These are phyloP conservation scores for Colletotrichum somersetense DNA, from an alignment of 2,329 filamentous ascomycete genomes.

Conservation along the genomic window DNA sequence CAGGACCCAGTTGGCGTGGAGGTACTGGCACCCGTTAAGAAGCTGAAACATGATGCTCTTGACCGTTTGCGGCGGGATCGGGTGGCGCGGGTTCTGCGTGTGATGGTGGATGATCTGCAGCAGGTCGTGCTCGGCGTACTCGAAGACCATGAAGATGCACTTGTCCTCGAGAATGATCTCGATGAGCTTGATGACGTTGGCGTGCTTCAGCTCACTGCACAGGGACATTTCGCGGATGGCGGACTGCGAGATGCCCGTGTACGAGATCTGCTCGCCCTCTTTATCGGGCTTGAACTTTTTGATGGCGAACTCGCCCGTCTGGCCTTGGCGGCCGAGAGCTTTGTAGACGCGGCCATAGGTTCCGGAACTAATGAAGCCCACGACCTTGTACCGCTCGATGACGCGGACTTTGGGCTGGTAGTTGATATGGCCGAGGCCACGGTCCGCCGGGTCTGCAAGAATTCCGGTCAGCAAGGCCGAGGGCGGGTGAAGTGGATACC, in stretches of 20 bases:
- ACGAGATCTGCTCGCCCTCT: conserved; percentile 93
- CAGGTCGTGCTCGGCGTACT: conserved; percentile 97
- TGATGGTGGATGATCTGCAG: conserved; percentile 99
- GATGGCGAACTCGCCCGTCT: conserved; percentile 91
- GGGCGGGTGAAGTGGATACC: conserved; percentile 40
- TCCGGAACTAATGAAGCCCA: conserved; percentile 97
- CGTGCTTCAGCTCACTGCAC: conserved; percentile 89
- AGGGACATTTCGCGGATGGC: conserved; percentile 98
- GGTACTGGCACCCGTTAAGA: conserved; percentile 92
- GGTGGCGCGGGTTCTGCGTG: conserved; percentile 86
- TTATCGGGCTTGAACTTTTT: conserved; percentile 99
- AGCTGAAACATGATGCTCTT: conserved; percentile 97
- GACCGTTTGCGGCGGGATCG: conserved; percentile 89
- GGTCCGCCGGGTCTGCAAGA: conserved; percentile 65
- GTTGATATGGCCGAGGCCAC: conserved; percentile 59
- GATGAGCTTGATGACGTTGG: conserved; percentile 89
- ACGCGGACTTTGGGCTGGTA: conserved; percentile 88
- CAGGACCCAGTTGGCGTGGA: conserved; percentile 96
- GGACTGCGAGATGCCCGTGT: conserved; percentile 97
- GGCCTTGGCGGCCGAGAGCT: conserved; percentile 80
- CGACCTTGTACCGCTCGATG: conserved; percentile 92
- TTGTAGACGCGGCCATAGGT: conserved; percentile 99
- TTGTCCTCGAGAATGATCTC: conserved; percentile 99
- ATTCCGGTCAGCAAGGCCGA: conserved; percentile 51
- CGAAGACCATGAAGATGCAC: conserved; percentile 99